These are phyloP conservation scores for Tuber magnatum DNA, from an alignment of 495 filamentous ascomycete species.

Conservation along the genomic window DNA sequence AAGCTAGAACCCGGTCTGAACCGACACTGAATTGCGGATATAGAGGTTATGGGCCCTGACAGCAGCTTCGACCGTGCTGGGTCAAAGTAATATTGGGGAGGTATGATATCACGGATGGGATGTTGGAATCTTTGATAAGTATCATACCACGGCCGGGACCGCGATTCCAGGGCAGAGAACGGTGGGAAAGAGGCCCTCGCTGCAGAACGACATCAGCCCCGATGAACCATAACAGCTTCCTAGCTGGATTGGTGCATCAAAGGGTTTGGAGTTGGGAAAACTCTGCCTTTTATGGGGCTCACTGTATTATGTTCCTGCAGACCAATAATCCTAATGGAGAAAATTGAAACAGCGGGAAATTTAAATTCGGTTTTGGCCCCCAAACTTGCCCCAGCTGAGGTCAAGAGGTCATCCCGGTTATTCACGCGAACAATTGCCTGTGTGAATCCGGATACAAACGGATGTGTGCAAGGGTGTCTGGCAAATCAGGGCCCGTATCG, in stretches of 20 bases:
- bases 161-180: neutral
- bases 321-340: neutral
- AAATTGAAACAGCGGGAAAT: neutral
- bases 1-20: neutral
- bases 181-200: neutral
- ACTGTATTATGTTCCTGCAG: neutral
- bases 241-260: neutral
- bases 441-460: neutral
- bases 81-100: neutral
- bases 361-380: neutral
- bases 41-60: neutral
- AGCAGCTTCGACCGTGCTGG: neutral
- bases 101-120: neutral
- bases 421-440: conserved; percentile 1
- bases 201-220: neutral
- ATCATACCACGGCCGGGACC: neutral
- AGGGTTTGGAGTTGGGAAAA: neutral
- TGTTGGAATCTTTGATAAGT: neutral
- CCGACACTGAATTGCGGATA: neutral
- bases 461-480: neutral
- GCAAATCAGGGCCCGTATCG: neutral
- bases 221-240: neutral
- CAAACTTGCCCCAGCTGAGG: neutral
- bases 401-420: neutral
- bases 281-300: neutral